Percentiles rank a stretch among this genome's conserved stretches.
These are phyloP conservation scores for Magnusiomyces fungicola DNA, from an alignment of 1,139 yeast species.

Conservation along the genomic window DNA sequence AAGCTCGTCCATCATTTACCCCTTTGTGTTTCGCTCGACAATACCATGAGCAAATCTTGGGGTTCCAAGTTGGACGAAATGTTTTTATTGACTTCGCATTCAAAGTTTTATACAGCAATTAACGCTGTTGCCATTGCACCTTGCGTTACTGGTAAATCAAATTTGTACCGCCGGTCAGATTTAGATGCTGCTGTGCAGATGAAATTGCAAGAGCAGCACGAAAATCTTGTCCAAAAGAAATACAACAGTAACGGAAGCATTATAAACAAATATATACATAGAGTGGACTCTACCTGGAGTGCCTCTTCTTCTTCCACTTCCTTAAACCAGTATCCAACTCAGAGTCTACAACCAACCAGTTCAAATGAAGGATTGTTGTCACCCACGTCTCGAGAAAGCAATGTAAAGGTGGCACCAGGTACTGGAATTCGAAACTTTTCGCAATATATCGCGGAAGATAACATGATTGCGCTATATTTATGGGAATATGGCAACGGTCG, in stretches of 20 bases:
- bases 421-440: constrained; percentile 66
- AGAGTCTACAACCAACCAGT: background rate
- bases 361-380: background rate
- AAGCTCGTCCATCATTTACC: constrained; percentile 79
- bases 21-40: constrained; percentile 43
- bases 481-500: constrained; percentile 65
- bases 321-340: background rate
- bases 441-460: constrained; percentile 83
- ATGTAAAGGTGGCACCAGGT: constrained; percentile 16
- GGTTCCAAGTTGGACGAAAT: constrained; percentile 82
- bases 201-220: background rate
- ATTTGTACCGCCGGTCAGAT: constrained; percentile 63
- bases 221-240: background rate
- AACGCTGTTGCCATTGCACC: constrained; percentile 77
- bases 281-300: background rate
- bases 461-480: constrained; percentile 81
- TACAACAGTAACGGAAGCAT: background rate
- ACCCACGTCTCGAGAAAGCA: background rate
- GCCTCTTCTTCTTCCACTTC: background rate
- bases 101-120: constrained; percentile 74
- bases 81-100: constrained; percentile 77
- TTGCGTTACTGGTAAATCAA: constrained; percentile 90
- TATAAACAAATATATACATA: background rate
- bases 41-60: constrained; percentile 28
- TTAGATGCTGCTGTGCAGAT: constrained; percentile 53